These are phyloP conservation scores for Ganoderma leucocontextum DNA, from an alignment of 1,284 basidiomycete genomes.

Conservation along the genomic window DNA sequence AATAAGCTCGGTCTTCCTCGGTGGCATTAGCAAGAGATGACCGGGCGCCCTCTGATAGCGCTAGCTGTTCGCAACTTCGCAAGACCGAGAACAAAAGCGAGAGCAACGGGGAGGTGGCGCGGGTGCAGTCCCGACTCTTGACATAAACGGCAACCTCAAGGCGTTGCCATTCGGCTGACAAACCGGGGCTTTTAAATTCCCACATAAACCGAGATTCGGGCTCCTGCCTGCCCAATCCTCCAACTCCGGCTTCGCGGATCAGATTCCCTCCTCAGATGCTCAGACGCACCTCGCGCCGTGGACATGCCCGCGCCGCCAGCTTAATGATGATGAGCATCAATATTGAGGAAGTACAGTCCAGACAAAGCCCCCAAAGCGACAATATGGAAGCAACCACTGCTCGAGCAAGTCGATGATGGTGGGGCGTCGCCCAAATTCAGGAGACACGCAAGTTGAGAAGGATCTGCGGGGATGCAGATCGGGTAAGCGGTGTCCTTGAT, in stretches of 20 bases:
- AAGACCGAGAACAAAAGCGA: conserved; percentile 23
- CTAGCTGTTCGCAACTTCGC: conserved; percentile 8
- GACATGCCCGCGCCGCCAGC: background rate
- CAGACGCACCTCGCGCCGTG: conserved; percentile 1
- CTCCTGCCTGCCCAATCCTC: conserved; percentile 11
- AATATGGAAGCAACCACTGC: background rate
- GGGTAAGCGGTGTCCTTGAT: conserved; percentile 11
- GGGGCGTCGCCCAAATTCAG: background rate
- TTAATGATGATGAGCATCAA: background rate
- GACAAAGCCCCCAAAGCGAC: background rate
- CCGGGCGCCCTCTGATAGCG: conserved; percentile 3
- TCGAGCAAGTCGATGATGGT: background rate
- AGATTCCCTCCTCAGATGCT: conserved; percentile 26
- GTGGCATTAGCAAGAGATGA: conserved; percentile 16
- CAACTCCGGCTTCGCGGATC: conserved; percentile 19
- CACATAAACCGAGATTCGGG: conserved; percentile 20
- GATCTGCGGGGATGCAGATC: conserved; percentile 18
- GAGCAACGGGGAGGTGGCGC: conserved; percentile 15
- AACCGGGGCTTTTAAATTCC: conserved; percentile 27
- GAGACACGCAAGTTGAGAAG: background rate
- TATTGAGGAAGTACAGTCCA: background rate
- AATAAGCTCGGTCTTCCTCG: conserved; percentile 27
- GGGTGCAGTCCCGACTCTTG: conserved; percentile 13
- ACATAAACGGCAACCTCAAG: conserved; percentile 17
- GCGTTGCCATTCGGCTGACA: conserved; percentile 25